Percentiles rank a stretch among this genome's conserved stretches.
Conservation (phyloP, 2,329 filamentous ascomycete species). For the Cryphonectria carpinicola region DNA sequence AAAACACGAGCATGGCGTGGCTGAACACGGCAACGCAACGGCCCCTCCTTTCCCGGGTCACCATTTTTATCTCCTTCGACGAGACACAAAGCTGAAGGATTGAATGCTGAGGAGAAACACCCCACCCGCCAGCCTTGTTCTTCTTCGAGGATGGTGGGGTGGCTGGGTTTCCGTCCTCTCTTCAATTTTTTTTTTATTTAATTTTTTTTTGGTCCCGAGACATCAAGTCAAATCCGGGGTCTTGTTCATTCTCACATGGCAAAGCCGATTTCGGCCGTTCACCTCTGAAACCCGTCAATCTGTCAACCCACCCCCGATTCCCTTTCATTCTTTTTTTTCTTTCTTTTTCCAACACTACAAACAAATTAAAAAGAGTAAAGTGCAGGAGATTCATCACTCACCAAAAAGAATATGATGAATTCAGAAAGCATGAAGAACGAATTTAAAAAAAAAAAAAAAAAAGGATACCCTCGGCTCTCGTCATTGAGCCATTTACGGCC, state of each 20-base stretch:
- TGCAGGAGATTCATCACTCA: neutral
- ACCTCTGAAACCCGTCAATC: neutral
- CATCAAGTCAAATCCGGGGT: neutral
- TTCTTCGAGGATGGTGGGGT: neutral
- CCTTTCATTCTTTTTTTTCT: too few relatives aligned
- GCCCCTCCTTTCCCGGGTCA: neutral
- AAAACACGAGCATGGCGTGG: neutral
- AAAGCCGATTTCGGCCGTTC: neutral
- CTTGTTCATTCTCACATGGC: neutral
- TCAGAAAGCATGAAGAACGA: too few relatives aligned
- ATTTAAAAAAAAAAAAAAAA: neutral
- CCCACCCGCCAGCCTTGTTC: neutral
- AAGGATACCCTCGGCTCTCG: neutral
- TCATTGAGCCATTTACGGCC: constrained; percentile 4
- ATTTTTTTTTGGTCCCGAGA: neutral
- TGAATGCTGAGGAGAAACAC: neutral
- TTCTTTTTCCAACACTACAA: neutral
- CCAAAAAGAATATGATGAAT: too few relatives aligned
- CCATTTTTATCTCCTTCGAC: neutral
- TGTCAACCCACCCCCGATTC: neutral
- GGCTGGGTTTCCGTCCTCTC: neutral
- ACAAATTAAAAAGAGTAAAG: neutral
- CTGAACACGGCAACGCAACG: neutral
- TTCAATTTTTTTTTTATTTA: neutral
- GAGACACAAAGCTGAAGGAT: neutral